Conservation (phyloP, 768 basidiomycete species). For the Porpolomopsis calyptriformis region DNA sequence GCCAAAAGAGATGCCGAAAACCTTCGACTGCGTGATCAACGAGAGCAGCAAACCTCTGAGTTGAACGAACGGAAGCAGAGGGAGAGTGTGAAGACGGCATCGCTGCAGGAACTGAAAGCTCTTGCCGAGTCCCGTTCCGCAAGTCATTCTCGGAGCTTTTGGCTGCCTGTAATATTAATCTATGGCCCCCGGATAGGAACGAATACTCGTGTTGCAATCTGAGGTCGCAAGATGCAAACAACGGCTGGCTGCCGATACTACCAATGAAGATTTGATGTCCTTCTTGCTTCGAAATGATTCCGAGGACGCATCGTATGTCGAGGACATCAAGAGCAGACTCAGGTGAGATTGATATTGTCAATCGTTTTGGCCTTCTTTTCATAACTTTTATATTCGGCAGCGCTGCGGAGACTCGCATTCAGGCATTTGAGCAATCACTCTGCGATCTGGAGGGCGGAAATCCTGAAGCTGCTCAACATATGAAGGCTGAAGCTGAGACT, state of each 20-base stretch:
- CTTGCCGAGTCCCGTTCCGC: conserved; percentile 55
- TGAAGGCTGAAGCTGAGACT: conserved; percentile 40
- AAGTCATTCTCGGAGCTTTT: conserved; percentile 12
- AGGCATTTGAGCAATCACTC: conserved; percentile 44
- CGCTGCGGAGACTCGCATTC: conserved; percentile 37
- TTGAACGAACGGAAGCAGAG: conserved; percentile 57
- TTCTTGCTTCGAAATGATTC: conserved; percentile 54
- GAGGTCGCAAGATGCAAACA: conserved; percentile 68
- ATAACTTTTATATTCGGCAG: conserved; percentile 22
- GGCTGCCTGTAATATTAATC: conserved; percentile 12
- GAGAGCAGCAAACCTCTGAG: conserved; percentile 58
- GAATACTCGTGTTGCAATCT: conserved; percentile 58
- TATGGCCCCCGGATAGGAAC: conserved; percentile 38
- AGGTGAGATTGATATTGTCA: conserved; percentile 30
- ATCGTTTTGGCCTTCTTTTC: conserved; percentile 10
- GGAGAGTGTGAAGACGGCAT: conserved; percentile 46
- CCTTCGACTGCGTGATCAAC: conserved; percentile 56
- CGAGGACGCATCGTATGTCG: conserved; percentile 41
- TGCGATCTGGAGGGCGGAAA: conserved; percentile 36
- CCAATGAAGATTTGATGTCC: conserved; percentile 59
- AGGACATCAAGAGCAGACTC: conserved; percentile 42
- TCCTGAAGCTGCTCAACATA: conserved; percentile 42
- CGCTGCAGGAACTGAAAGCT: conserved; percentile 52
- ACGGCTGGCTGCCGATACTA: conserved; percentile 62
- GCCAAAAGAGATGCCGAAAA: conserved; percentile 59